phyloP scores from a whole-genome alignment of 108 stramenopile species.

The Nannochloropsis oceanica region DNA sequence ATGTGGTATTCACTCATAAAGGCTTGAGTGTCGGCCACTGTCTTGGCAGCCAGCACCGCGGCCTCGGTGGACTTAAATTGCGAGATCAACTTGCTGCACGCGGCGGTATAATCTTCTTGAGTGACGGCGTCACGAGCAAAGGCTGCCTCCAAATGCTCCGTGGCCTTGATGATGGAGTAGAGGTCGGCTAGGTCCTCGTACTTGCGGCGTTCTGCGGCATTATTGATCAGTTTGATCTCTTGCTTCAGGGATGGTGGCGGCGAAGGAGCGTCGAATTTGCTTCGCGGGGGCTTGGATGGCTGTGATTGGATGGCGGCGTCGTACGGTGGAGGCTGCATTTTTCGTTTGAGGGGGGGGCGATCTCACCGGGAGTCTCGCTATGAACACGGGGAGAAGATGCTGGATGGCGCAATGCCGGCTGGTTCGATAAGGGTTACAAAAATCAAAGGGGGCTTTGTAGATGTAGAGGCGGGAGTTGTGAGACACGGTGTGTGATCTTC shows the following conservation, averaged over 20 bases:
- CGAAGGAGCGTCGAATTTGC: background rate
- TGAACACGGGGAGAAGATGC: background rate
- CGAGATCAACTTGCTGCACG: constrained; percentile 79
- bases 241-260: background rate
- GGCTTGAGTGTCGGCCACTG: constrained; percentile 24
- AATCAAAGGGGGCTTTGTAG: too few species aligned
- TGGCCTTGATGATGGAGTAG: constrained; percentile 87
- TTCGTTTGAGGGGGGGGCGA: background rate
- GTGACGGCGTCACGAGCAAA: constrained; percentile 76
- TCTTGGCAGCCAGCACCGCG: constrained; percentile 15
- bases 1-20: constrained; percentile 81
- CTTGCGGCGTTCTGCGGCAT: constrained; percentile 30
- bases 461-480: too few species aligned
- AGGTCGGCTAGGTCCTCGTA: constrained; percentile 62
- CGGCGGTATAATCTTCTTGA: constrained; percentile 57
- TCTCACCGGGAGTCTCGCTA: background rate
- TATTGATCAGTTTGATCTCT: constrained; percentile 32
- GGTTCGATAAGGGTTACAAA: too few species aligned
- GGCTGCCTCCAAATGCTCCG: constrained; percentile 85
- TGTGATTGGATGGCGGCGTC: background rate
- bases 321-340: background rate
- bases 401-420: background rate
- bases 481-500: too few species aligned
- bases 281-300: background rate
- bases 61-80: constrained; percentile 83